Conservation (phyloP, 257 asterid genomes). For the Marsdenia floribunda region DNA sequence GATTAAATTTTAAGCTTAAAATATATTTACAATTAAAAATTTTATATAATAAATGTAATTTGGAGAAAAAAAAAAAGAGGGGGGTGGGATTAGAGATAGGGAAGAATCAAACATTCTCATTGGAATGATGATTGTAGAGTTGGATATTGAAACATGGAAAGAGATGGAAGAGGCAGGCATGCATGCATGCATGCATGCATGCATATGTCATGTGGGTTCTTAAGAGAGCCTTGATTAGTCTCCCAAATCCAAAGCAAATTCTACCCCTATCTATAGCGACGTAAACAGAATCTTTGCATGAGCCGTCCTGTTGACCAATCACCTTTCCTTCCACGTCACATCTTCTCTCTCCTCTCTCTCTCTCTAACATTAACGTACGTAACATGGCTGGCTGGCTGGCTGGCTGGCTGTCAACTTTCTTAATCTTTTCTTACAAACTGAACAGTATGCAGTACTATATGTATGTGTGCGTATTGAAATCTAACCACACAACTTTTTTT, state of each 20-base stretch:
- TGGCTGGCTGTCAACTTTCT: too few species aligned
- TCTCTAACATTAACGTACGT: not conserved
- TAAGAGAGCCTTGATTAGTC: not conserved
- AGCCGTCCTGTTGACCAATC: not conserved
- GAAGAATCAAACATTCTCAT: not conserved
- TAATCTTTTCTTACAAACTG: too few species aligned
- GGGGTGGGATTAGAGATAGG: too few species aligned
- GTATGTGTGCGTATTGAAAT: too few species aligned
- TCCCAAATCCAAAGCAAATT: not conserved
- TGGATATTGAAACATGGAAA: not conserved
- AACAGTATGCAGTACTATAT: too few species aligned
- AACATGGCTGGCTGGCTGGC: not conserved
- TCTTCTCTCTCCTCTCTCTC: not conserved
- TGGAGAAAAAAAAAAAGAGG: too few species aligned
- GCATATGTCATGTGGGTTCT: not conserved
- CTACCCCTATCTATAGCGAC: not conserved
- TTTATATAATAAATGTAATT: too few species aligned
- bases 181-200: not conserved
- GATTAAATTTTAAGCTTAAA: too few species aligned
- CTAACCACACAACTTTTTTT: too few species aligned
- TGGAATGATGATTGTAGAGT: not conserved
- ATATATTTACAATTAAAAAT: too few species aligned
- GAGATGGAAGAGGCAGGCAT: not conserved
- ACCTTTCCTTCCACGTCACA: not conserved
- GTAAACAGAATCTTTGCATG: not conserved